Conservation (phyloP, 352 stramenopile species). For the Salisapilia sapeloensis region DNA sequence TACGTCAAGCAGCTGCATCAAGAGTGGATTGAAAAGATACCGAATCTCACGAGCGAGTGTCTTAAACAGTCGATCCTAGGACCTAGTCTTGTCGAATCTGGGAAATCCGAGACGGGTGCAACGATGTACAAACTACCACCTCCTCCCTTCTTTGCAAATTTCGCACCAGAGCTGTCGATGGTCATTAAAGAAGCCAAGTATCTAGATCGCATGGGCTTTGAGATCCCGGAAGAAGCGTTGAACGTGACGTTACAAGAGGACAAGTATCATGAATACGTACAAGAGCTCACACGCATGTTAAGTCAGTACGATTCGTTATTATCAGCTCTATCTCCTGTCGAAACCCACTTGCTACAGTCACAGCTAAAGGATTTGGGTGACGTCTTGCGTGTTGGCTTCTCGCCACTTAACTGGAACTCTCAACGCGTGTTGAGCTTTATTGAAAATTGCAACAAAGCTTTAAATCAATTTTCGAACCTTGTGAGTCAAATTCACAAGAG, state of each 20-base stretch:
- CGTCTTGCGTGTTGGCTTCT: slow-evolving; percentile 80
- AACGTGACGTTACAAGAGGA: slow-evolving; percentile 94
- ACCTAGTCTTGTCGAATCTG: slow-evolving; percentile 53
- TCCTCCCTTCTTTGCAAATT: slow-evolving; percentile 89
- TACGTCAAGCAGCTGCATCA: slow-evolving; percentile 88
- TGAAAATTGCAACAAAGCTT: slow-evolving; percentile 82
- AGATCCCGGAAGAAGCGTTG: slow-evolving; percentile 87
- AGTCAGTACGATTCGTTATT: slow-evolving; percentile 82
- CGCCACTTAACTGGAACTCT: slow-evolving; percentile 94
- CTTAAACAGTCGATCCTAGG: slow-evolving; percentile 88
- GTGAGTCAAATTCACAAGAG: slow-evolving; percentile 92
- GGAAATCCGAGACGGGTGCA: slow-evolving; percentile 55
- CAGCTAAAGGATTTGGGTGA: slow-evolving; percentile 84
- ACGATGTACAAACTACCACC: slow-evolving; percentile 73
- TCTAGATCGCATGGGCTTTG: slow-evolving; percentile 89
- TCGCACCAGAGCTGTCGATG: slow-evolving; percentile 82
- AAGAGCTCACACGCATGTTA: slow-evolving; percentile 85
- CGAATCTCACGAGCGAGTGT: slow-evolving; percentile 81
- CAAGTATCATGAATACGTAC: slow-evolving; percentile 91
- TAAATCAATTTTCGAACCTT: slow-evolving; percentile 89
- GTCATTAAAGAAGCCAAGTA: slow-evolving; percentile 95
- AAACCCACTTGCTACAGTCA: slow-evolving; percentile 75
- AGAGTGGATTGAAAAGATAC: slow-evolving; percentile 85
- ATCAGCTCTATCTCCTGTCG: slow-evolving; percentile 69
- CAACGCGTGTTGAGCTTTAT: slow-evolving; percentile 93